phyloP scores from a whole-genome alignment of 2,329 filamentous ascomycete species.

The Fusarium burgessii region DNA sequence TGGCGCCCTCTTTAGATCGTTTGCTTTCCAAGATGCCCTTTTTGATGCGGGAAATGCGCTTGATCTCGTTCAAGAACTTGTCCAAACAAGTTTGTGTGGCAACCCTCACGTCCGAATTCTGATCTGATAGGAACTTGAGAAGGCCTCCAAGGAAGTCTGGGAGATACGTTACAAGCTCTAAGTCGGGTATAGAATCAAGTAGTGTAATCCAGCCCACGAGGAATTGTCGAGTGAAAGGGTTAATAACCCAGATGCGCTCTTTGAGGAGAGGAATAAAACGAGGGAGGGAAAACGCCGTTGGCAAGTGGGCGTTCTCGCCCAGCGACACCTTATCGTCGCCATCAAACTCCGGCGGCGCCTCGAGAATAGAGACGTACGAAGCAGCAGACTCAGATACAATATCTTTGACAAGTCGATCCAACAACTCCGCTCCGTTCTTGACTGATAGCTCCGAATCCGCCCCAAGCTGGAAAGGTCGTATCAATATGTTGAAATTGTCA shows the following conservation, averaged over 20 bases:
- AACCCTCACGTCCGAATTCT: constrained; percentile 93
- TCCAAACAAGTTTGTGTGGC: constrained; percentile 90
- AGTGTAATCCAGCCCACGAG: constrained; percentile 96
- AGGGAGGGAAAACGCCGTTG: constrained; percentile 90
- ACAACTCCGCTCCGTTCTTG: constrained; percentile 95
- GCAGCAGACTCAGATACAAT: constrained; percentile 96
- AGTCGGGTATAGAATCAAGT: constrained; percentile 94
- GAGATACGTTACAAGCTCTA: constrained; percentile 92
- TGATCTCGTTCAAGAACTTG: constrained; percentile 92
- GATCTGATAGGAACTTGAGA: constrained; percentile 91
- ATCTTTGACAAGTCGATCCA: constrained; percentile 95
- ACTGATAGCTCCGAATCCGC: constrained; percentile 97
- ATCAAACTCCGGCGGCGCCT: constrained; percentile 62
- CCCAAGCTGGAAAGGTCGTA: constrained; percentile 72
- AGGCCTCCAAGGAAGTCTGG: constrained; percentile 92
- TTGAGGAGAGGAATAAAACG: constrained; percentile 93
- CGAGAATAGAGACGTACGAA: constrained; percentile 91
- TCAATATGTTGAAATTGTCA: neutral
- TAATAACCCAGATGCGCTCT: constrained; percentile 93
- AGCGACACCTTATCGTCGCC: constrained; percentile 61
- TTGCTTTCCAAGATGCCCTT: constrained; percentile 90
- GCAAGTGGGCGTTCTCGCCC: constrained; percentile 64
- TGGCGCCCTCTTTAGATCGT: constrained; percentile 75
- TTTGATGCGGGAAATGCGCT: constrained; percentile 91
- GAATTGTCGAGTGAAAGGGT: constrained; percentile 94